phyloP scores from a whole-genome alignment of 2,329 filamentous ascomycete species.

The Aspergillus pseudoglaucus region DNA sequence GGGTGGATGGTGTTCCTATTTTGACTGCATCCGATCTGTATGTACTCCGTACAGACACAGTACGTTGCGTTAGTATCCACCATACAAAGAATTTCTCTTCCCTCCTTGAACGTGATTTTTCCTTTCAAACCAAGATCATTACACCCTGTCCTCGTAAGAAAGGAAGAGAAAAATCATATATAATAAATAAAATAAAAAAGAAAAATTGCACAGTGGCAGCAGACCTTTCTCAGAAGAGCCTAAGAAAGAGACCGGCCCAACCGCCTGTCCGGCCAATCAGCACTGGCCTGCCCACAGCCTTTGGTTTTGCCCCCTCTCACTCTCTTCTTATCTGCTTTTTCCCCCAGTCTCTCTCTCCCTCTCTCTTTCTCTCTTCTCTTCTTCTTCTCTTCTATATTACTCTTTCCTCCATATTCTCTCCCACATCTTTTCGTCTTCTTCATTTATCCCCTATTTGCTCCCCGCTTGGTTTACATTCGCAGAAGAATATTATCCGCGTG shows the following conservation, averaged over 20 bases:
- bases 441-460: neutral
- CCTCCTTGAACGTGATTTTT: no score
- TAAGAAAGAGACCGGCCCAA: neutral
- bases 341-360: constrained; percentile 19
- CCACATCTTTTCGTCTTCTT: neutral
- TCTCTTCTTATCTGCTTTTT: neutral
- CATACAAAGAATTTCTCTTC: no score
- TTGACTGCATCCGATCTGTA: no score
- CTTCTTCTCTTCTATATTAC: constrained; percentile 5
- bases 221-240: no score
- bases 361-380: constrained; percentile 7
- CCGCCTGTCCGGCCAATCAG: neutral
- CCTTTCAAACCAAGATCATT: no score
- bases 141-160: no score
- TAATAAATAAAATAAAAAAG: no score
- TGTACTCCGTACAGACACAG: no score
- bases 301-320: constrained; percentile 13
- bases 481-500: neutral
- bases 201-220: no score
- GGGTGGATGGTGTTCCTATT: no score
- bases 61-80: no score
- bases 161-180: no score
- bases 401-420: constrained; percentile 4
- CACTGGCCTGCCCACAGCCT: constrained; percentile 5
- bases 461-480: neutral